Conservation (phyloP, 2,329 filamentous ascomycete genomes). For the Neocucurbitaria cava region DNA sequence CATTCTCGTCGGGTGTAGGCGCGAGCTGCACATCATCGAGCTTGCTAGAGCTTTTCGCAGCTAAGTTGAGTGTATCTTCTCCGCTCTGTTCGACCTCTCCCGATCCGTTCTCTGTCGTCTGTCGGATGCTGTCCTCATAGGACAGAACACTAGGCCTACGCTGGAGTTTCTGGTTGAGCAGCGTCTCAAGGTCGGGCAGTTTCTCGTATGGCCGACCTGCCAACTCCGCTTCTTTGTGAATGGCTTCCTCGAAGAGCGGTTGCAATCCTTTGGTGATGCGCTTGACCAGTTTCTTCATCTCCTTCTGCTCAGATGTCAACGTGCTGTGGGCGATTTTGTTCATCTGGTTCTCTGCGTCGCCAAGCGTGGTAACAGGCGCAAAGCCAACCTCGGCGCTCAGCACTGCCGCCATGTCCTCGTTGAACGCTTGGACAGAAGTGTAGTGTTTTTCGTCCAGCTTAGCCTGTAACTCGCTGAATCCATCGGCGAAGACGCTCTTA, state of each 20-base stretch:
- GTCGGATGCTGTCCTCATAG: conserved; percentile 28
- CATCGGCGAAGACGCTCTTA: conserved; percentile 62
- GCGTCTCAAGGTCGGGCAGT: conserved; percentile 74
- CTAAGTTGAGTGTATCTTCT: conserved; percentile 16
- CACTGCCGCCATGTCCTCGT: conserved; percentile 62
- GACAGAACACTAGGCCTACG: conserved; percentile 55
- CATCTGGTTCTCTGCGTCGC: conserved; percentile 53
- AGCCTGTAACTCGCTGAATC: conserved; percentile 59
- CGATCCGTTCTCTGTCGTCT: conserved; percentile 27
- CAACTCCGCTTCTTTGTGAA: conserved; percentile 82
- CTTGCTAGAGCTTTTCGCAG: conserved; percentile 22
- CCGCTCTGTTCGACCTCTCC: conserved; percentile 13
- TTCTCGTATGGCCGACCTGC: conserved; percentile 74
- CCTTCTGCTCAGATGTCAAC: conserved; percentile 70
- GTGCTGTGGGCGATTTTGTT: conserved; percentile 50
- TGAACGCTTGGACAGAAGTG: conserved; percentile 67
- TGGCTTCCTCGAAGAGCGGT: conserved; percentile 75
- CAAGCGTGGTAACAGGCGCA: conserved; percentile 50
- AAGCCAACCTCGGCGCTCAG: conserved; percentile 63
- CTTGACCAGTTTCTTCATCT: conserved; percentile 85
- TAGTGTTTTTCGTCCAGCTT: conserved; percentile 65
- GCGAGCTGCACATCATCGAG: conserved; percentile 36
- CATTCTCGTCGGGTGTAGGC: conserved; percentile 46
- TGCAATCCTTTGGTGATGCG: conserved; percentile 86
- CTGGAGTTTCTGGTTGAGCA: conserved; percentile 71